Percentiles rank a stretch among this genome's conserved stretches.
Conservation (phyloP, 441 rosid species). For the Corymbia citriodora region DNA sequence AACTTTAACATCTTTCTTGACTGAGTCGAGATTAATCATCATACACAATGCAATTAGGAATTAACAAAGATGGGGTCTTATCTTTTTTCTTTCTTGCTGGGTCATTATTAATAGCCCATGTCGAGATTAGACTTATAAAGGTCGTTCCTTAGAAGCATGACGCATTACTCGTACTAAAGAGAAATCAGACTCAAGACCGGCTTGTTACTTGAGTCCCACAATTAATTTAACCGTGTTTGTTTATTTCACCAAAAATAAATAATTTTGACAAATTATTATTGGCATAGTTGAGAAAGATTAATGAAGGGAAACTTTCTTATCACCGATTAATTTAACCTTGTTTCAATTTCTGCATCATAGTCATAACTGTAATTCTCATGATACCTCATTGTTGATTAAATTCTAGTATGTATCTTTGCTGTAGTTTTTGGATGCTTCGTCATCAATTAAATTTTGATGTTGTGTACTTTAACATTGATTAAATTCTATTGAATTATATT, state of each 20-base stretch:
- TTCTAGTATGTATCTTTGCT: no score
- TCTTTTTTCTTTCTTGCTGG: background rate
- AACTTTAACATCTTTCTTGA: background rate
- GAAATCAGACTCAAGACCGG: no score
- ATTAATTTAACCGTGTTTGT: background rate
- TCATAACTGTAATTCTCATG: background rate
- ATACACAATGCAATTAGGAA: background rate
- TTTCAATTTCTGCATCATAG: background rate
- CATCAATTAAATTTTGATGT: background rate
- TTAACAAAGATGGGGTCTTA: background rate
- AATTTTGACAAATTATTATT: no score
- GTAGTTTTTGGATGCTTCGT: no score
- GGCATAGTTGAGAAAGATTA: no score
- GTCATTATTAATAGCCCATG: background rate
- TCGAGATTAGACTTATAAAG: background rate
- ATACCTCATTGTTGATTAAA: no score
- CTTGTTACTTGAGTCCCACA: no score
- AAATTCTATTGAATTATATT: background rate
- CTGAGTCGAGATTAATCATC: background rate
- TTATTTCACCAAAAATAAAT: no score
- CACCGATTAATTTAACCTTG: no score
- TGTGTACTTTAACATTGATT: background rate
- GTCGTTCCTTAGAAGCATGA: background rate
- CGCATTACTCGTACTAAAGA: background rate
- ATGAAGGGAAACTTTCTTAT: no score